A percentile compares a stretch with the other conserved stretches of the same genome.
phyloP scores from a whole-genome alignment of 1,284 basidiomycete species.

The Naganishia cerealis region DNA sequence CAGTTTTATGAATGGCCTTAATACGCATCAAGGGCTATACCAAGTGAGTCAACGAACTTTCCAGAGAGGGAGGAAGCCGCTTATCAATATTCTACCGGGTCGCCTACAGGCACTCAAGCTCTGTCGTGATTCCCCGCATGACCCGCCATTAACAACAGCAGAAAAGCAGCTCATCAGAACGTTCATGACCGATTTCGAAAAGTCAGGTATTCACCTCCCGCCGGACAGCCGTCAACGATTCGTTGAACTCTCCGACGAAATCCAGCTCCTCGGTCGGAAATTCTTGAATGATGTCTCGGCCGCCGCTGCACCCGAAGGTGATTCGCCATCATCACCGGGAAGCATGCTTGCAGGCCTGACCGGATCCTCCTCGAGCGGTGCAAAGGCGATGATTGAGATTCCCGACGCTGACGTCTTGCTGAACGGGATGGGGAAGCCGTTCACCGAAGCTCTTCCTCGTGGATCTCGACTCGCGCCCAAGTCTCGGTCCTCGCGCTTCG shows the following conservation, averaged over 20 bases:
- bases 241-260: constrained; percentile 86
- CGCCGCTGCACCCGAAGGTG: constrained; percentile 42
- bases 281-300: constrained; percentile 71
- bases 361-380: constrained; percentile 12
- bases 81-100: neutral
- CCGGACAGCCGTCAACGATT: constrained; percentile 74
- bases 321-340: constrained; percentile 36
- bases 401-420: constrained; percentile 47
- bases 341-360: constrained; percentile 36
- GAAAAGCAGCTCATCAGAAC: constrained; percentile 76
- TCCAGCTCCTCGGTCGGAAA: constrained; percentile 80
- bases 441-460: constrained; percentile 62
- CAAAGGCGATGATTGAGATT: constrained; percentile 58
- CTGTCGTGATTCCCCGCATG: constrained; percentile 49
- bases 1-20: constrained; percentile 96
- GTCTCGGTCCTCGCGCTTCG: constrained; percentile 52
- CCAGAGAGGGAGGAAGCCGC: no score
- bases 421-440: constrained; percentile 48
- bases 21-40: constrained; percentile 91
- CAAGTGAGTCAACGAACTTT: constrained; percentile 59
- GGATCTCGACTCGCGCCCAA: constrained; percentile 14
- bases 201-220: constrained; percentile 89
- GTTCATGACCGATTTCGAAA: constrained; percentile 95
- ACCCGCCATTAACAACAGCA: constrained; percentile 46
- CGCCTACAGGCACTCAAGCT: constrained; percentile 43